Evolutionary conservation across 2,329 filamentous ascomycete species (phyloP).

Genomic region (Epichloe glyceriae): DNA sequence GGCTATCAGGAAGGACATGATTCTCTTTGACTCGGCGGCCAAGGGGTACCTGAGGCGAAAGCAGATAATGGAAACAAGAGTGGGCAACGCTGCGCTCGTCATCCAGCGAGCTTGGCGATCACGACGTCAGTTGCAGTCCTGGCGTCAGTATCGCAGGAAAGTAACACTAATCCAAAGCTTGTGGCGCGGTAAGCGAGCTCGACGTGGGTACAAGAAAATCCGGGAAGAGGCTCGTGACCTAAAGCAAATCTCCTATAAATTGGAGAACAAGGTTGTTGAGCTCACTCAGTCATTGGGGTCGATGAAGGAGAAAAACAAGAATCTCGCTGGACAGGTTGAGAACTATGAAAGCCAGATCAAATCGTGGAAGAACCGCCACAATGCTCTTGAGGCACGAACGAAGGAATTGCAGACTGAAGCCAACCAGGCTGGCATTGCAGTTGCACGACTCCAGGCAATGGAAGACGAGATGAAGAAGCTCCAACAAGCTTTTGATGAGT

Average conservation of each 20-base stretch:
- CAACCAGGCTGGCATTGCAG: slow-evolving; percentile 92
- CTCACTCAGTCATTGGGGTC: slow-evolving; percentile 86
- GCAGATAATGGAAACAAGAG: slow-evolving; percentile 83
- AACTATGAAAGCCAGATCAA: slow-evolving; percentile 95
- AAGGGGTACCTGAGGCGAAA: slow-evolving; percentile 88
- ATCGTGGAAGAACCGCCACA: slow-evolving; percentile 88
- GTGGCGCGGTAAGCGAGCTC: slow-evolving; percentile 75
- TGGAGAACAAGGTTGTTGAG: slow-evolving; percentile 99
- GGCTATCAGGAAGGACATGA: slow-evolving; percentile 66
- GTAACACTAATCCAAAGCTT: slow-evolving; percentile 81
- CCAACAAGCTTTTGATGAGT: slow-evolving; percentile 81
- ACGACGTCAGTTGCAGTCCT: slow-evolving; percentile 62
- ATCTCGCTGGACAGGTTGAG: slow-evolving; percentile 73
- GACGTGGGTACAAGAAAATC: slow-evolving; percentile 75
- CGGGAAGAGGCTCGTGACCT: slow-evolving; percentile 95
- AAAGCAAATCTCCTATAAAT: slow-evolving; percentile 98
- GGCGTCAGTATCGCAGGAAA: slow-evolving; percentile 83
- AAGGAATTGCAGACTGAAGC: slow-evolving; percentile 94
- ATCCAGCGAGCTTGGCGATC: slow-evolving; percentile 89
- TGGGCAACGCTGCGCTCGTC: slow-evolving; percentile 78
- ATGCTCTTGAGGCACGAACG: slow-evolving; percentile 73
- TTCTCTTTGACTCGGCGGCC: slow-evolving; percentile 77
- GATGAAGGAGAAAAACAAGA: slow-evolving; percentile 91
- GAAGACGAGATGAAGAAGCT: slow-evolving; percentile 93
- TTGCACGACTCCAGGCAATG: slow-evolving; percentile 78